Base-by-base conservation (phyloP, 768 basidiomycete species). In the Russula dissimulans region DNA sequence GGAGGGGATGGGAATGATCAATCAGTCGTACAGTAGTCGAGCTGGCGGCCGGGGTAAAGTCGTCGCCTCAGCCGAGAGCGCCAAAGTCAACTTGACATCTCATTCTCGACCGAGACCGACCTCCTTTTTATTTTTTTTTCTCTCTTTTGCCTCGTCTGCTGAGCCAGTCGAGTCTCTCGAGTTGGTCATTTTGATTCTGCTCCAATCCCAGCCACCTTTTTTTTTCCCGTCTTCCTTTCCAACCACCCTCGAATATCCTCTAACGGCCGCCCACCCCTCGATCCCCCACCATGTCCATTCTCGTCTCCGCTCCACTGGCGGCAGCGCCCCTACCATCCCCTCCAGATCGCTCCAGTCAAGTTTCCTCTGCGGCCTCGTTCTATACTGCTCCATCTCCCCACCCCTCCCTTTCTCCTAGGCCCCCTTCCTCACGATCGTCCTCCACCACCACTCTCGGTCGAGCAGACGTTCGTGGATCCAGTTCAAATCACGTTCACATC, bases 401-500 rank as follows among this genome's bases (percentile, higher is more conserved):
- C 17, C 34, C 46, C 31, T 61, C 56, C 22, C 36, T 52, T 6
- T 8, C 60, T 11, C 38, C 50, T 47, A 61, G 45, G 18, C 42
- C 61, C 39, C 42, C 65, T 66, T 53, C 38, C 39, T 39, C 61
- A 56, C 54, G 47, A 57, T 54, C 65, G 66, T 69, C 52, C 46
- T 59, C 64, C 11, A 44, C 57, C 10, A 34, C 43, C 41, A 59
- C 64, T 3, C 51, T 60, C 26, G 60, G 64, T 22, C 38, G 47
- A 46, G 3, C 56, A 39, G 60, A 49, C 17, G 44, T 29, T 65
- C 60, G 52, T 15, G 38, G 62, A 46, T 51, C 65, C 8, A 66
- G 22, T 10, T 17, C 69, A n/a, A 77, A 75, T 36, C 71, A 75
- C 11, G 56, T 74, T 31, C 75, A 73, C 49, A 62, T 66, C 14